Conservation (phyloP, 73 alveolate genomes). For the Paramecium octaurelia region DNA sequence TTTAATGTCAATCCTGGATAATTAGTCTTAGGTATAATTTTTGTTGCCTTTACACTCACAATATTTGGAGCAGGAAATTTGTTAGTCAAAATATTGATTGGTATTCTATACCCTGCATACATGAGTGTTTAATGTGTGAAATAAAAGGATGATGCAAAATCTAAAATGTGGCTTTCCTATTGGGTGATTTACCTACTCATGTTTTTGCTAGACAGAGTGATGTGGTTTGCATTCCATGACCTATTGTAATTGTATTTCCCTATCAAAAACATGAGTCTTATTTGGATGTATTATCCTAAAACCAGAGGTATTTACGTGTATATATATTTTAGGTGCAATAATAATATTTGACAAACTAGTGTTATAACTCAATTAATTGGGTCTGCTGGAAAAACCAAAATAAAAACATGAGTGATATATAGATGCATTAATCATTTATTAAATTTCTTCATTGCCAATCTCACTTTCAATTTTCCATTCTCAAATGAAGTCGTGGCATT, state of each 20-base stretch:
- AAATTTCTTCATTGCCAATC: slow-evolving; percentile 26
- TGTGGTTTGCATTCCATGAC: slow-evolving; percentile 36
- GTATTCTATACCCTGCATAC: slow-evolving; percentile 37
- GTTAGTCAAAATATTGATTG: slow-evolving; percentile 28
- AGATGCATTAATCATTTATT: neutral
- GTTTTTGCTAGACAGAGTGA: slow-evolving; percentile 10
- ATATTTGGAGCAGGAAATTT: slow-evolving; percentile 39
- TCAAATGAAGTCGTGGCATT: neutral
- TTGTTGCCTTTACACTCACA: slow-evolving; percentile 19
- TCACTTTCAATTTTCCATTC: slow-evolving; percentile 24
- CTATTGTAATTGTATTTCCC: neutral
- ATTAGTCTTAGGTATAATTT: neutral
- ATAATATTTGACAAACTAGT: neutral
- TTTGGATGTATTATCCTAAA: slow-evolving; percentile 48
- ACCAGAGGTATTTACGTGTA: slow-evolving; percentile 22
- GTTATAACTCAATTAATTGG: neutral
- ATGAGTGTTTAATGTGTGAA: slow-evolving; percentile 20
- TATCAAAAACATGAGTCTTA: neutral
- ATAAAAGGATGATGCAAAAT: neutral
- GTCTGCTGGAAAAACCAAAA: slow-evolving; percentile 8
- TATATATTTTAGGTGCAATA: slow-evolving; percentile 16
- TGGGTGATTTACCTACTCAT: neutral
- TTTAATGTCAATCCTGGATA: slow-evolving; percentile 28
- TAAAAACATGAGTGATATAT: neutral
- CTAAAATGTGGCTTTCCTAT: slow-evolving; percentile 29